Evolutionary conservation across 768 basidiomycete genomes (phyloP).

Genomic region (Candolleomyces eurysporus): DNA sequence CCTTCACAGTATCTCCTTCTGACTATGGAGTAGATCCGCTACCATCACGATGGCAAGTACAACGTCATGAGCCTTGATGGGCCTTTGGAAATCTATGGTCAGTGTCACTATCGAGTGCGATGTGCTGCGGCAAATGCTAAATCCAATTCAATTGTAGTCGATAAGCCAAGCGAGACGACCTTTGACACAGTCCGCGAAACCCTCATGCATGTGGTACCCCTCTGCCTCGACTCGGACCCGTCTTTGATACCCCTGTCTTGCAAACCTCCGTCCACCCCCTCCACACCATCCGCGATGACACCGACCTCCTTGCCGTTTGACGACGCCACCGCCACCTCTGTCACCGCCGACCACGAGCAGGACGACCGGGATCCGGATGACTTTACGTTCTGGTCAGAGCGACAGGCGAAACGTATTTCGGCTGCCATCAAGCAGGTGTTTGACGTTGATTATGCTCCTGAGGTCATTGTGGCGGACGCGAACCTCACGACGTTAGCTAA

Average conservation of each 20-base stretch:
- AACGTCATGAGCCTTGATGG: slow-evolving; percentile 88
- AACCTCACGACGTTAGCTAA: slow-evolving; percentile 85
- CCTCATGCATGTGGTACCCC: slow-evolving; percentile 74
- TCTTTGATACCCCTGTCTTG: slow-evolving; percentile 75
- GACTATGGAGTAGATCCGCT: slow-evolving; percentile 57
- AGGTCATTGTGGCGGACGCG: slow-evolving; percentile 92
- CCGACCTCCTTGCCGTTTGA: neutral
- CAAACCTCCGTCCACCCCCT: slow-evolving; percentile 33
- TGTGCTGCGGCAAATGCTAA: slow-evolving; percentile 7
- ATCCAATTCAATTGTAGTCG: slow-evolving; percentile 45
- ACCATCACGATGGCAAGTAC: slow-evolving; percentile 97
- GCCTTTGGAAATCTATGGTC: slow-evolving; percentile 88
- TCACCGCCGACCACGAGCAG: slow-evolving; percentile 19
- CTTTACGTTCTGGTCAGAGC: slow-evolving; percentile 90
- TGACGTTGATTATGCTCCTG: slow-evolving; percentile 82
- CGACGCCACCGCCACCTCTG: slow-evolving; percentile 10
- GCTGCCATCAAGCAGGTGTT: slow-evolving; percentile 77
- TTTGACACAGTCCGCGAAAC: slow-evolving; percentile 63
- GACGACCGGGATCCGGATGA: slow-evolving; percentile 77
- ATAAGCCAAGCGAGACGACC: slow-evolving; percentile 61
- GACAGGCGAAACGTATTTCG: slow-evolving; percentile 88
- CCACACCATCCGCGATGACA: slow-evolving; percentile 17
- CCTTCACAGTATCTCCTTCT: neutral
- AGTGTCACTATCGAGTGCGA: slow-evolving; percentile 22
- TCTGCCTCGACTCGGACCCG: slow-evolving; percentile 86